Percentiles rank a stretch among this genome's conserved stretches.
These are phyloP conservation scores for Cyclotella cryptica DNA, from an alignment of 108 stramenopile species.

Conservation along the genomic window DNA sequence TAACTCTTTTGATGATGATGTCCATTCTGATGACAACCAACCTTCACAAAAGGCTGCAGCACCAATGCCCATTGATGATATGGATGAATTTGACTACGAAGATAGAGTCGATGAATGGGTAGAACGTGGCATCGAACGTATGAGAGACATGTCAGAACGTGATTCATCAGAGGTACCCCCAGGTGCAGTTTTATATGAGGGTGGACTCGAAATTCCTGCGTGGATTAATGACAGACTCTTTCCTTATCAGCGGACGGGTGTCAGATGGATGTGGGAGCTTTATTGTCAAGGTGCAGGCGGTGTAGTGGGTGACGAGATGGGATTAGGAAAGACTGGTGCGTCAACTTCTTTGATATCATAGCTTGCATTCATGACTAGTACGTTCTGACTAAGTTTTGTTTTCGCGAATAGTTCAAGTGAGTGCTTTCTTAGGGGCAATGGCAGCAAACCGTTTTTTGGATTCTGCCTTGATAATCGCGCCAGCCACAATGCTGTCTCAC, in stretches of 20 bases:
- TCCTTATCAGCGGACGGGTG: constrained; percentile 81
- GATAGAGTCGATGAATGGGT: constrained; percentile 88
- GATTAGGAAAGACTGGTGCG: constrained; percentile 89
- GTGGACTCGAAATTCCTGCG: constrained; percentile 81
- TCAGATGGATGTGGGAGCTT: constrained; percentile 96
- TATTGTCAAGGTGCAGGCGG: constrained; percentile 94
- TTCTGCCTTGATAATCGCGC: constrained; percentile 82
- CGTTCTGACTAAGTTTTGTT: neutral
- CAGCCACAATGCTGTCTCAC: constrained; percentile 95
- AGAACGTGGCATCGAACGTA: constrained; percentile 62
- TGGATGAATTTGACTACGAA: constrained; percentile 77
- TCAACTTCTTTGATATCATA: neutral
- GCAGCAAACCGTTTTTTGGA: constrained; percentile 73
- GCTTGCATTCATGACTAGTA: neutral
- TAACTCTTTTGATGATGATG: constrained; percentile 8
- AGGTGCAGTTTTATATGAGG: constrained; percentile 64
- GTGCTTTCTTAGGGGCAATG: constrained; percentile 90
- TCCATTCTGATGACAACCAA: constrained; percentile 13
- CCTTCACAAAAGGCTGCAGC: constrained; percentile 3
- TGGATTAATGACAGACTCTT: constrained; percentile 88
- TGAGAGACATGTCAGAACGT: constrained; percentile 80
- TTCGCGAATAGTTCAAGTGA: constrained; percentile 74
- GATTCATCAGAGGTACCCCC: constrained; percentile 64
- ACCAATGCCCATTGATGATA: constrained; percentile 65
- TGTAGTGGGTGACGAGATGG: constrained; percentile 67